phyloP scores from a whole-genome alignment of 2,329 filamentous ascomycete genomes.

The Ciborinia camelliae region DNA sequence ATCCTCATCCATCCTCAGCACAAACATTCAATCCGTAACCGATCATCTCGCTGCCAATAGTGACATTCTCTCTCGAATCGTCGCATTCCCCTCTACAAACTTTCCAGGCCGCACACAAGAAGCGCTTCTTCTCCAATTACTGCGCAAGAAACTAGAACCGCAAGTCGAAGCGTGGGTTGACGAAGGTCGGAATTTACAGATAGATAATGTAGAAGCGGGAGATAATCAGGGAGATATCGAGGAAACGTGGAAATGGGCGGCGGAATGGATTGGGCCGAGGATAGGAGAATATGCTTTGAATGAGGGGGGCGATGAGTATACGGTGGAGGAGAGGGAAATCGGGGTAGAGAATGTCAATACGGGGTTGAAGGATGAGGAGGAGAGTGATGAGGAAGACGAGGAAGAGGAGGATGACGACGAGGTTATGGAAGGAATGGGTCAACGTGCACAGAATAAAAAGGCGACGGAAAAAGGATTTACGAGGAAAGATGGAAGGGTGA shows the following conservation, averaged over 20 bases:
- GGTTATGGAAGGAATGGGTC: conserved; percentile 47
- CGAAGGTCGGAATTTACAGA: conserved; percentile 51
- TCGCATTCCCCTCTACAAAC: conserved; percentile 72
- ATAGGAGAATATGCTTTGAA: conserved; percentile 43
- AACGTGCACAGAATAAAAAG: conserved; percentile 27
- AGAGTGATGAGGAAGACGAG: conserved; percentile 52
- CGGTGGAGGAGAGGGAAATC: conserved; percentile 62
- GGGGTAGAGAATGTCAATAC: conserved; percentile 71
- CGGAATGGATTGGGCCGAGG: conserved; percentile 43
- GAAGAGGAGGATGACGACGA: conserved; percentile 52
- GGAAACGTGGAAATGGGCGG: conserved; percentile 51
- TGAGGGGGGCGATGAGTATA: conserved; percentile 64
- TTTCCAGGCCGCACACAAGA: conserved; percentile 70
- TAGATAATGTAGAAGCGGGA: conserved; percentile 26
- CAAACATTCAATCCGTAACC: conserved; percentile 65
- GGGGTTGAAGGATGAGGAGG: conserved; percentile 59
- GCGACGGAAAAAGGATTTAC: conserved; percentile 16
- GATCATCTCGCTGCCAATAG: conserved; percentile 62
- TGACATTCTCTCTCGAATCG: conserved; percentile 65
- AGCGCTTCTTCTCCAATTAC: conserved; percentile 61
- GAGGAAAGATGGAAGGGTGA: conserved; percentile 27
- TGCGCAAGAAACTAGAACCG: conserved; percentile 82
- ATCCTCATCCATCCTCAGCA: conserved; percentile 67
- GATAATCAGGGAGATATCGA: conserved; percentile 48
- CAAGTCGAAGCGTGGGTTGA: conserved; percentile 71